Conservation (phyloP, 257 asterid genomes). For the Solanum microdontum region DNA sequence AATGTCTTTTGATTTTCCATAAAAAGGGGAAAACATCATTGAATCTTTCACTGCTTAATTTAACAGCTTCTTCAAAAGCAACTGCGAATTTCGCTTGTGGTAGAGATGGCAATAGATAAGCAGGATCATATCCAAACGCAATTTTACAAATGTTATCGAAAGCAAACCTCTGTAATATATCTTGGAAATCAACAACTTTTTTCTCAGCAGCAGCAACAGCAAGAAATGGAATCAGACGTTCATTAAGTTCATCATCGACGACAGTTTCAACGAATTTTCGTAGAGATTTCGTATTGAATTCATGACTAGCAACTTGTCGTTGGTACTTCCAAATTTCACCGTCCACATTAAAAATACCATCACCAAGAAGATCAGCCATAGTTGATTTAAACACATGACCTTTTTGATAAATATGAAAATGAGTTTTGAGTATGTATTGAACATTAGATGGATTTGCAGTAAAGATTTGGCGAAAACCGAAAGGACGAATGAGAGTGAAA, state of each 20-base stretch:
- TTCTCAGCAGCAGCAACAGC: slow-evolving; percentile 5
- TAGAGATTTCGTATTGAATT: slow-evolving; percentile 47
- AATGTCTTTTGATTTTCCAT: background rate
- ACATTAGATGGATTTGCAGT: slow-evolving; percentile 57
- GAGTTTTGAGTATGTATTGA: slow-evolving; percentile 42
- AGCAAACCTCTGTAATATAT: slow-evolving; percentile 33
- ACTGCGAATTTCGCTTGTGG: background rate
- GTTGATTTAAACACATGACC: slow-evolving; percentile 17
- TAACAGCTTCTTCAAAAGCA: background rate
- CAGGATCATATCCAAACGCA: background rate
- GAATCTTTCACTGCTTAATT: background rate
- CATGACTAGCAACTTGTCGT: slow-evolving; percentile 47
- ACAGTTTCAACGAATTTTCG: slow-evolving; percentile 38
- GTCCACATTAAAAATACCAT: slow-evolving; percentile 34
- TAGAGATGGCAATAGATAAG: background rate
- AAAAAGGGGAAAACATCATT: background rate
- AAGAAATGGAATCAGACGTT: slow-evolving; percentile 35
- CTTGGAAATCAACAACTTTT: slow-evolving; percentile 37
- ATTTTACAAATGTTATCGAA: background rate
- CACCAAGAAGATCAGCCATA: slow-evolving; percentile 22
- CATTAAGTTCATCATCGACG: slow-evolving; percentile 33
- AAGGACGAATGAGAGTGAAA: slow-evolving; percentile 46
- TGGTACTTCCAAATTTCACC: slow-evolving; percentile 51
- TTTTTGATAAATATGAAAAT: slow-evolving; percentile 39
- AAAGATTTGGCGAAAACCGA: slow-evolving; percentile 29